Conservation (phyloP, 2,329 filamentous ascomycete species). For the Aphanoascus verrucosus region DNA sequence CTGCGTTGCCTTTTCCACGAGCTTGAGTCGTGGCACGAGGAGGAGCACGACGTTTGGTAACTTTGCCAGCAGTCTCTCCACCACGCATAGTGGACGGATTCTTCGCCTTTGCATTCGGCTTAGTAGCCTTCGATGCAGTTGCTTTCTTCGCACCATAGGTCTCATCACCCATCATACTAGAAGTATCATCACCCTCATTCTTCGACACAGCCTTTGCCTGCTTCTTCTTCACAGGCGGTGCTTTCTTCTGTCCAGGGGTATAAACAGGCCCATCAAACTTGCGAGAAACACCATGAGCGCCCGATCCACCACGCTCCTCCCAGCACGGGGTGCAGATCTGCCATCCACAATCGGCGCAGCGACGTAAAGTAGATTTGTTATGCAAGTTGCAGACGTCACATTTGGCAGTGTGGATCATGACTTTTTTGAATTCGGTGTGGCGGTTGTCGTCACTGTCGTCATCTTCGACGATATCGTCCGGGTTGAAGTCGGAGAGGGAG, state of each 20-base stretch:
- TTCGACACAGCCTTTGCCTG: not conserved
- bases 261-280: conserved; percentile 15
- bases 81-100: not conserved
- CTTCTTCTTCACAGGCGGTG: not conserved
- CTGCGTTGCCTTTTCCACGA: not conserved
- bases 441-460: conserved; percentile 2
- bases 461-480: not conserved
- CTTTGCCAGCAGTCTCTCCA: not conserved
- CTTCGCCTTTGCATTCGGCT: not conserved
- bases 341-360: conserved; percentile 27
- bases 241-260: not conserved
- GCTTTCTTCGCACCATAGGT: not conserved
- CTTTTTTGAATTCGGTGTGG: conserved; percentile 21
- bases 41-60: not conserved
- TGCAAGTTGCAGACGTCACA: conserved; percentile 30
- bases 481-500: not conserved
- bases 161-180: not conserved
- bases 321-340: conserved; percentile 29
- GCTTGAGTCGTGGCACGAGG: not conserved
- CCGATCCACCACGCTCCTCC: conserved; percentile 15
- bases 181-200: not conserved
- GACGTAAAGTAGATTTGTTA: conserved; percentile 25
- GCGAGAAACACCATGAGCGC: conserved; percentile 16
- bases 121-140: not conserved
- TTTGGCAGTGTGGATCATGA: conserved; percentile 28